Evolutionary conservation across 192 early-diverging fungal genomes (phyloP).

Genomic region (Coemansia sp.): DNA sequence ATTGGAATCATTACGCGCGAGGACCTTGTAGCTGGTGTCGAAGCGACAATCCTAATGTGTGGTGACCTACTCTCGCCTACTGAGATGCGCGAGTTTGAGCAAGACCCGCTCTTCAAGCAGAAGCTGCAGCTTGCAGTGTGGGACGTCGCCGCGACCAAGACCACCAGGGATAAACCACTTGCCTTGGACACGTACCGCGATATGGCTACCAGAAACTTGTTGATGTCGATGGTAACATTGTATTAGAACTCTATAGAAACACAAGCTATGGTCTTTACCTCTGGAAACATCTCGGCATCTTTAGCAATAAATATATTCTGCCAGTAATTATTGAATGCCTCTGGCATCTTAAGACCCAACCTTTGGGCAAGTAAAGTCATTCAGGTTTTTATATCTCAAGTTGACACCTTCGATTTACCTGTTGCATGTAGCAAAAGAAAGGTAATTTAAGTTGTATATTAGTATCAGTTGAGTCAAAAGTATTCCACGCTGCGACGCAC

Average conservation of each 20-base stretch:
- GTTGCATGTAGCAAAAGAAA: background rate
- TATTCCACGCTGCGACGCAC: background rate
- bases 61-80: conserved; percentile 56
- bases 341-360: background rate
- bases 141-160: conserved; percentile 60
- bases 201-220: conserved; percentile 51
- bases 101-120: conserved; percentile 57
- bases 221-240: too few relatives aligned
- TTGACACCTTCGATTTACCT: background rate
- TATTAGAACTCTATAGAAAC: too few relatives aligned
- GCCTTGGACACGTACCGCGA: conserved; percentile 50
- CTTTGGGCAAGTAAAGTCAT: background rate
- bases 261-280: too few relatives aligned
- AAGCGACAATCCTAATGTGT: background rate
- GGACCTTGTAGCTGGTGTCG: too few relatives aligned
- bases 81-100: conserved; percentile 54
- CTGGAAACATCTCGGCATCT: too few relatives aligned
- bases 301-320: background rate
- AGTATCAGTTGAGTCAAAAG: background rate
- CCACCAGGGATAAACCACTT: conserved; percentile 50
- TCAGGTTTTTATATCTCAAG: too few relatives aligned
- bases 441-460: background rate
- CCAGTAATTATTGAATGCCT: background rate
- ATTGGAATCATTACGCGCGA: too few relatives aligned
- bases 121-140: conserved; percentile 62